Percentiles rank a stretch among this genome's conserved stretches.
Conservation (phyloP, 371 early-diverging fungal species). For the Rhizopus sp. region DNA sequence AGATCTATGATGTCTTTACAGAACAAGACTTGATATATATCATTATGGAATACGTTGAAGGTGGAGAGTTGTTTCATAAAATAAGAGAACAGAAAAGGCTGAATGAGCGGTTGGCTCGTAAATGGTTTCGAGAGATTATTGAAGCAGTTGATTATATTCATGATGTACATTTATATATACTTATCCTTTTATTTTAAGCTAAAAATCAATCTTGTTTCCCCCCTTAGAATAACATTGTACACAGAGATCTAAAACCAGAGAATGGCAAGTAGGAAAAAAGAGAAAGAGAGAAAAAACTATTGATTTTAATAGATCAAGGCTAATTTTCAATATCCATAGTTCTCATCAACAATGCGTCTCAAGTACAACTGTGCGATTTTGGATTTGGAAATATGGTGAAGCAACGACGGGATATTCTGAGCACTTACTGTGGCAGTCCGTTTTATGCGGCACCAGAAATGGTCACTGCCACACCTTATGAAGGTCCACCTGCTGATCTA, state of each 20-base stretch:
- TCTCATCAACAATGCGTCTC: slow-evolving; percentile 69
- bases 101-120: slow-evolving; percentile 81
- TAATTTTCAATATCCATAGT: slow-evolving; percentile 33
- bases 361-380: slow-evolving; percentile 90
- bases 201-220: background rate
- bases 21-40: slow-evolving; percentile 85
- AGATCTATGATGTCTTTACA: slow-evolving; percentile 87
- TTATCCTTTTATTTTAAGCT: slow-evolving; percentile 14
- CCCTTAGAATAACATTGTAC: slow-evolving; percentile 70
- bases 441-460: slow-evolving; percentile 92
- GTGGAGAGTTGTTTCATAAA: slow-evolving; percentile 96
- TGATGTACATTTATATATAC: slow-evolving; percentile 25
- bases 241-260: slow-evolving; percentile 91
- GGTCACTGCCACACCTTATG: slow-evolving; percentile 73
- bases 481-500: slow-evolving; percentile 77
- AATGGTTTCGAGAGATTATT: slow-evolving; percentile 94
- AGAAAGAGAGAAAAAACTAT: background rate
- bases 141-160: slow-evolving; percentile 96
- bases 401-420: slow-evolving; percentile 76
- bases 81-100: slow-evolving; percentile 87
- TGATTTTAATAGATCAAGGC: slow-evolving; percentile 6
- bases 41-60: slow-evolving; percentile 95
- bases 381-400: slow-evolving; percentile 86
- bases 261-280: slow-evolving; percentile 50
- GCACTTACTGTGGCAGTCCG: slow-evolving; percentile 94